Conservation (phyloP, 2,329 filamentous ascomycete genomes). For the Parasarocladium wereldwijsianum region DNA sequence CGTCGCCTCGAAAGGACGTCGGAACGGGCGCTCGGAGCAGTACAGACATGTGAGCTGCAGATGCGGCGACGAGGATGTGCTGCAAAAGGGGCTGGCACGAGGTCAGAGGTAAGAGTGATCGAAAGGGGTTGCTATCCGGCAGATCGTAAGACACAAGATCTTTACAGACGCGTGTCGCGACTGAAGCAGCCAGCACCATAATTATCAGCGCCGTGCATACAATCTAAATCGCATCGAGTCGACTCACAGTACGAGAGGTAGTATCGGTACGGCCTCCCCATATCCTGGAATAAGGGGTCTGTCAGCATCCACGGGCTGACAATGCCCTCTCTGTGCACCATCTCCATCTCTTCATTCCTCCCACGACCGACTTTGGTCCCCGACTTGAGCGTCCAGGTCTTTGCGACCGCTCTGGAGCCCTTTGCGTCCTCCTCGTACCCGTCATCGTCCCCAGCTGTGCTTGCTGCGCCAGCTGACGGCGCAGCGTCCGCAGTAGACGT, state of each 20-base stretch:
- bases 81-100: conserved; percentile 25
- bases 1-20: conserved; percentile 6
- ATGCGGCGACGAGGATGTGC: conserved; percentile 31
- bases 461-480: background rate
- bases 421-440: background rate
- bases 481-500: conserved; percentile 17
- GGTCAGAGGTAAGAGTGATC: conserved; percentile 26
- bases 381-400: conserved; percentile 2
- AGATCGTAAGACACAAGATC: conserved; percentile 34
- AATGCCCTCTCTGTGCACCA: conserved; percentile 12
- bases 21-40: conserved; percentile 19
- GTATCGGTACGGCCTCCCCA: conserved; percentile 29
- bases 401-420: background rate
- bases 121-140: conserved; percentile 29
- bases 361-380: background rate
- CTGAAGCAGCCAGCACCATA: conserved; percentile 18
- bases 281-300: conserved; percentile 34
- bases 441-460: conserved; percentile 2
- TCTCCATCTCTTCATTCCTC: conserved; percentile 10
- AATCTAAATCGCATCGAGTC: background rate
- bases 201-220: background rate
- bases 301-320: conserved; percentile 23
- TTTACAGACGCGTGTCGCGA: conserved; percentile 33
- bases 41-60: conserved; percentile 32
- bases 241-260: conserved; percentile 26